Base-by-base conservation (phyloP, 2,329 filamentous ascomycete genomes). In the Pseudocercospora cruenta region DNA sequence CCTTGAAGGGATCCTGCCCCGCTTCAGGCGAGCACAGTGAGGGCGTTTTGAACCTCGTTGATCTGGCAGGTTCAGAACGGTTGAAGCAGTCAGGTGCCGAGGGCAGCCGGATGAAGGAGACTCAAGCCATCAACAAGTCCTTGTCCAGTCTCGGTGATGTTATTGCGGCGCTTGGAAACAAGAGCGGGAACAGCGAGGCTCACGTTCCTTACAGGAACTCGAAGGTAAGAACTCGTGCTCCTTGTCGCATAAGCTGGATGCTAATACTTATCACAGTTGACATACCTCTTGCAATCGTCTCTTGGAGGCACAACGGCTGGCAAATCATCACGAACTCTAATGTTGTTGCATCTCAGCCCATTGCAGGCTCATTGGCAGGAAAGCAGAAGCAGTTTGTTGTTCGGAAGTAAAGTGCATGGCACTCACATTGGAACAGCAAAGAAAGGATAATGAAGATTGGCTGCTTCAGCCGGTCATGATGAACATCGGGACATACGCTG, bases 311-410 rank as follows among this genome's bases (percentile, higher is more conserved):
- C 97, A 79, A 71, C 73, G n/a, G 76, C 72, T 47, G 75, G 75
- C 63, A 77, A 77, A 58, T 72, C 72, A 26, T 95, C 91, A 72
- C 96, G 97, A 82, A 99, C 95, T 0, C 89, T 99, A 74, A 99
- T 99, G 95, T 97, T 99, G 78, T 93, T 98, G 78, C 98, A 98
- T 94, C 91, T 97, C 64, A 95, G 91, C 72, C 95, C 95, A 36
- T 83, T 98, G 66, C 92, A 96, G 81, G 91, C 89, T 5, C 95
- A 98, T 81, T 83, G 97, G 70, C 91, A 90, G 75, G 95, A 99
- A 84, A 97, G 94, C 2, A 83, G 97, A 77, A 97, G 94, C 53
- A 97, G 93, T 84, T 84, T 99, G 79, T 91, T 95, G 75, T 99
- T 99, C 80, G 95, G 95, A 16, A 96, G 92, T 36, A 98, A 91